A percentile compares a stretch with the other conserved stretches of the same genome.
Evolutionary conservation across 2,329 filamentous ascomycete genomes (phyloP).

Genomic region (Trichoderma sp.): DNA sequence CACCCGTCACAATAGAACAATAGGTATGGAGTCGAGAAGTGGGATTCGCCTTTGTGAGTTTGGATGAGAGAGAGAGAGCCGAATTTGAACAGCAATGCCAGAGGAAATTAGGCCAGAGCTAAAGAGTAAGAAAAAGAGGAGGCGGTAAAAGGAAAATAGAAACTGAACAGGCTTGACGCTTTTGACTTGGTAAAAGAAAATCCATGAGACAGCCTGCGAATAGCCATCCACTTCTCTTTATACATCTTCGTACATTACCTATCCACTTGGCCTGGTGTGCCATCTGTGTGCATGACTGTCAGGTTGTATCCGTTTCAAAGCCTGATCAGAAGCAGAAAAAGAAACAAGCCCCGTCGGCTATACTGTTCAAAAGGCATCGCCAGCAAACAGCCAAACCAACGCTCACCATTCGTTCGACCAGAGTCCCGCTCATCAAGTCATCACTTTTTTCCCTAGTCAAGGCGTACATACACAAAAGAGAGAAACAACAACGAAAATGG

Average conservation of each 20-base stretch:
- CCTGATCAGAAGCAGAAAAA: neutral
- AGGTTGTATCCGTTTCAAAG: too few species aligned
- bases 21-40: neutral
- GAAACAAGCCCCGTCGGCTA: neutral
- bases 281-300: too few species aligned
- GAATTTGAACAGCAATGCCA: neutral
- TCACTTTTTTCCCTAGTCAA: neutral
- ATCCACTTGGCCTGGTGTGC: neutral
- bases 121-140: neutral
- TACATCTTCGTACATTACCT: neutral
- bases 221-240: neutral
- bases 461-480: neutral
- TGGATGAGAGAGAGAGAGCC: neutral
- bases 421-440: neutral
- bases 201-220: neutral
- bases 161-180: neutral
- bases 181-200: neutral
- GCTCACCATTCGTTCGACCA: neutral
- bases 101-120: neutral
- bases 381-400: neutral
- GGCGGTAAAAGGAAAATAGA: neutral
- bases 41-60: neutral
- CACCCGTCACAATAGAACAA: neutral
- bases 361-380: neutral
- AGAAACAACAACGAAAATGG: neutral